phyloP scores from a whole-genome alignment of 441 rosid genomes.

The Hura crepitans region DNA sequence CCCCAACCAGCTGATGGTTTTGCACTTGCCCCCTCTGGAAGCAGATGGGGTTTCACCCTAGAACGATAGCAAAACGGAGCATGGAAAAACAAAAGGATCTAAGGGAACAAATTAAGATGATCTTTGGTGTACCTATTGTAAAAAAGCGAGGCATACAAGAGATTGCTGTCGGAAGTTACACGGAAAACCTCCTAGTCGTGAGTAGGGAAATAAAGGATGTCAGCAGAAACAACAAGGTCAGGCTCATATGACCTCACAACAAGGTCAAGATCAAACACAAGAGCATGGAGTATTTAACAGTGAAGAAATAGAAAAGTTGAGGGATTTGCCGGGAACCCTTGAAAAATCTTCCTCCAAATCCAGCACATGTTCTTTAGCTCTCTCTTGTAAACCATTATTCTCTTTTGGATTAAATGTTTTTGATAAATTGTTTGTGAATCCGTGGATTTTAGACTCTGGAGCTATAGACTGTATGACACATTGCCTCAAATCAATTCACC shows the following conservation, averaged over 20 bases:
- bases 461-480: not conserved
- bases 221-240: no score
- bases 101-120: not conserved
- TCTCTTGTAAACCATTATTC: not conserved
- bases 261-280: no score
- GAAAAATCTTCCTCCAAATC: no score
- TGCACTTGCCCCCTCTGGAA: not conserved
- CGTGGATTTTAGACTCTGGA: not conserved
- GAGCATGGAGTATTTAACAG: no score
- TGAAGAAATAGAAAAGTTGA: no score
- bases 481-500: not conserved
- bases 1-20: not conserved
- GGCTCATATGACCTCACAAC: no score
- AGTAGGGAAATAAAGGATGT: no score
- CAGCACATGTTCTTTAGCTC: not conserved
- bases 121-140: not conserved
- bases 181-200: not conserved
- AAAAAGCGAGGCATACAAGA: not conserved
- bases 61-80: not conserved
- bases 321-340: no score
- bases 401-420: not conserved
- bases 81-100: no score
- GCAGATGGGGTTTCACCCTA: not conserved
- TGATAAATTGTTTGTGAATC: not conserved
- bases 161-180: not conserved